Evolutionary conservation across 768 basidiomycete species (phyloP), one percentile per base, ranked within the genome.

Genomic region (Suillus luteus): DNA sequence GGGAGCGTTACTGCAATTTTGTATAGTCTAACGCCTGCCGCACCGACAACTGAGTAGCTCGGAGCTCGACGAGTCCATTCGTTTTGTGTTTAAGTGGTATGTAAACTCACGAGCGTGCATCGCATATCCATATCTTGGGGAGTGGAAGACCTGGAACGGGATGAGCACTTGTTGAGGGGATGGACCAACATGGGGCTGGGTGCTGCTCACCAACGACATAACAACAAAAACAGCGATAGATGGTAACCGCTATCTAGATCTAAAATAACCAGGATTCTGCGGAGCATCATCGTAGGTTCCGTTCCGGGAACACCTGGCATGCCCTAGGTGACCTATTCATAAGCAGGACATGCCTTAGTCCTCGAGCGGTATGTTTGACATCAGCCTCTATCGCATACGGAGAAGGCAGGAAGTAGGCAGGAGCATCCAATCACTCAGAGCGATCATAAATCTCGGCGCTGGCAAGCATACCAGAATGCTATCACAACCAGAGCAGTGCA

Each of bases 21-120:
- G 64, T 49, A 19, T 63, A 62, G 55, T 59, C 59, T 22, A 58
- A 62, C 31, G 65, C 61, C 1, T 64, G 61, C 22, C 68, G 63
- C 51, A 62, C 64, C 43, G 51, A 69, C 58, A 66, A 6, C 40
- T 22, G 35, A 63, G 61, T 22, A 69, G 65, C 49, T 38, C 59
- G 2, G 68, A 68, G 37, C 57, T 68, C 8, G 65, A 63, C 35
- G 63, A 66, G 41, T 64, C 67, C 44, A 64, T 66, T 17, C 59
- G 61, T 19, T 66, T 63, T 38, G 68, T 66, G 65, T 69, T 62
- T 41, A 58, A 54, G 40, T 69, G 67, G 67, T 63, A 69, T 49
- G 27, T 58, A 24, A 59, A 62, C 22, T 51, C 15, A 17, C 15
- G 4, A 24, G 14, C 8, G 49, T 17, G 24, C 15, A 27, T 51